These are phyloP conservation scores for Wallacemonas sp. DNA, from an alignment of 208 protist species.

Conservation along the genomic window DNA sequence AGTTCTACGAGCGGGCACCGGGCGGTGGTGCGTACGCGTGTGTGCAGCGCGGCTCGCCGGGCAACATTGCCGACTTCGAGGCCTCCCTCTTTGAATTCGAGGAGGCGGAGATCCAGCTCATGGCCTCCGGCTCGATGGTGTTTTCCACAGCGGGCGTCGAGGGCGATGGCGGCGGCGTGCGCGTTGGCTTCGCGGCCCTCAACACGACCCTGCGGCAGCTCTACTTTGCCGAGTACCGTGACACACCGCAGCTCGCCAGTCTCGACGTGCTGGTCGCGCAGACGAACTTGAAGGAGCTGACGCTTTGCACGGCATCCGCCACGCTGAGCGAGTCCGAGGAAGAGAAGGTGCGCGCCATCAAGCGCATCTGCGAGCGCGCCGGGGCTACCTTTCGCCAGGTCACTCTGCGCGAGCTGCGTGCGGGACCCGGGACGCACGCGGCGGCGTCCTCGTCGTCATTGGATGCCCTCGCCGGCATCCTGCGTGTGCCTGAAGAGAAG, in stretches of 20 bases:
- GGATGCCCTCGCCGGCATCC: conserved; percentile 57
- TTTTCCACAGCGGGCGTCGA: conserved; percentile 18
- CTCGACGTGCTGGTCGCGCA: conserved; percentile 81
- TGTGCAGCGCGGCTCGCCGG: conserved; percentile 85
- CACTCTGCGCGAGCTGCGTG: conserved; percentile 36
- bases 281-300: conserved; percentile 86
- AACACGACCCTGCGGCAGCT: conserved; percentile 88
- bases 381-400: conserved; percentile 45
- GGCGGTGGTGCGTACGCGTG: conserved; percentile 63
- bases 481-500: conserved; percentile 84
- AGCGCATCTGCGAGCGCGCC: conserved; percentile 82
- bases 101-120: conserved; percentile 85
- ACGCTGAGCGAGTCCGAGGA: conserved; percentile 28
- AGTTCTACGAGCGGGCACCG: conserved; percentile 71
- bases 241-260: conserved; percentile 69
- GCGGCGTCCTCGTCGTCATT: conserved; percentile 28
- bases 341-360: conserved; percentile 50
- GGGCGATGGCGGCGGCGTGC: conserved; percentile 27
- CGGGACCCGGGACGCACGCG: too few species aligned
- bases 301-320: conserved; percentile 24
- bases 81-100: conserved; percentile 86
- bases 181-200: conserved; percentile 74
- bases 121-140: conserved; percentile 69
- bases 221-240: conserved; percentile 74
- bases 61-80: conserved; percentile 90